Evolutionary conservation across 345 rosid genomes (phyloP).

Genomic region (Euclidium syriacum): DNA sequence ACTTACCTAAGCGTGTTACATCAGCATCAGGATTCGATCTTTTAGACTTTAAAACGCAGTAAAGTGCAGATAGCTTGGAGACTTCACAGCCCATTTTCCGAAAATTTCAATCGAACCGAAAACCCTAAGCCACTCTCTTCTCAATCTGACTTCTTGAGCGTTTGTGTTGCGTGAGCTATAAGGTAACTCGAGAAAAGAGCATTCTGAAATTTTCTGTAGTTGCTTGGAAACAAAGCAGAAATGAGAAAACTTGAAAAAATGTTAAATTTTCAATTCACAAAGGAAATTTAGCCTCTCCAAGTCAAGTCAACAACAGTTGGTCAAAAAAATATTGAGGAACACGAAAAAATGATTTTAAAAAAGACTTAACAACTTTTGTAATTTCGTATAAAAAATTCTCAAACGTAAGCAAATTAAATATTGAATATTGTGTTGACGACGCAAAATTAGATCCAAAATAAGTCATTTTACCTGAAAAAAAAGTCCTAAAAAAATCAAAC

Average conservation of each 20-base stretch:
- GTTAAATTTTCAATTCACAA: too few species aligned
- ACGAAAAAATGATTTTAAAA: too few species aligned
- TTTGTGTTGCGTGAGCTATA: neutral
- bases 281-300: neutral
- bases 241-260: neutral
- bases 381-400: too few species aligned
- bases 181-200: neutral
- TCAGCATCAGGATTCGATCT: conserved; percentile 46
- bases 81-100: conserved; percentile 36
- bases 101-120: neutral
- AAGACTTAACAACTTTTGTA: too few species aligned
- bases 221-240: neutral
- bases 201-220: neutral
- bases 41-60: conserved; percentile 44
- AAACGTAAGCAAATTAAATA: too few species aligned
- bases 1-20: conserved; percentile 44
- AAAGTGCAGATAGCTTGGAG: conserved; percentile 44
- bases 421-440: too few species aligned
- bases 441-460: too few species aligned
- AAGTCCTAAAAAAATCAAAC: too few species aligned
- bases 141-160: neutral
- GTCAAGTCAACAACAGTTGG: conserved; percentile 12
- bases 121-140: neutral
- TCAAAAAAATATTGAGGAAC: too few species aligned
- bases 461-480: too few species aligned